Evolutionary conservation across 1,139 yeast species (phyloP).

Genomic region (Zygoascus hellenicus): DNA sequence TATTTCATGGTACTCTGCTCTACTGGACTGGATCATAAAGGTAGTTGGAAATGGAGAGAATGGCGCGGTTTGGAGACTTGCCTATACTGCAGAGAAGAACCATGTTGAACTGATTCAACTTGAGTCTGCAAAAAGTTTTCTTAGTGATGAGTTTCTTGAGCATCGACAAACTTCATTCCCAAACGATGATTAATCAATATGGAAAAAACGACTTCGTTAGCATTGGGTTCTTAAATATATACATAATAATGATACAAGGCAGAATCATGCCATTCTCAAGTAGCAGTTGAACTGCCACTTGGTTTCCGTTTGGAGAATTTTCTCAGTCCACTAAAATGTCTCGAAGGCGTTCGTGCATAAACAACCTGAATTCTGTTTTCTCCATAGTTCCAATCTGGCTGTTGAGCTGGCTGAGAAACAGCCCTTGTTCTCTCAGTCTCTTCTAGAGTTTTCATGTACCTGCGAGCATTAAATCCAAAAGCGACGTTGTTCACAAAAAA

Average conservation of each 20-base stretch:
- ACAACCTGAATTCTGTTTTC: slow-evolving; percentile 5
- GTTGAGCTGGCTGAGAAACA: slow-evolving; percentile 1
- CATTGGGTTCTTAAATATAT: no score
- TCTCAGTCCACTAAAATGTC: slow-evolving; percentile 1
- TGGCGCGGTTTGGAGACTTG: slow-evolving; percentile 12
- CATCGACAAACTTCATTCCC: slow-evolving; percentile 2
- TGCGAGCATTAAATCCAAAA: slow-evolving; percentile 12
- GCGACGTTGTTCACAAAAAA: slow-evolving; percentile 18
- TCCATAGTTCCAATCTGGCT: not conserved
- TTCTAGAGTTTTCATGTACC: slow-evolving; percentile 2
- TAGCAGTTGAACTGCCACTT: not conserved
- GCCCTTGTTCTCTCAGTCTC: slow-evolving; percentile 1
- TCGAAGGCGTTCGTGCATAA: slow-evolving; percentile 3
- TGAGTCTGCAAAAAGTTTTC: slow-evolving; percentile 3
- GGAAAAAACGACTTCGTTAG: no score
- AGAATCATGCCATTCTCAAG: no score
- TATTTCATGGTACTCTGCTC: slow-evolving; percentile 79
- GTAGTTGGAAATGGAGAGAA: slow-evolving; percentile 31
- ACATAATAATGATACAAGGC: no score
- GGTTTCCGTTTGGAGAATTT: not conserved
- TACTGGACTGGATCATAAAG: slow-evolving; percentile 66
- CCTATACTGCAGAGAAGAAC: slow-evolving; percentile 11
- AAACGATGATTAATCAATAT: not conserved
- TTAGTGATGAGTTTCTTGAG: slow-evolving; percentile 3
- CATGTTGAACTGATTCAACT: slow-evolving; percentile 9